Evolutionary conservation across 352 stramenopile genomes (phyloP).

Genomic region (Globisporangium echinulatum): DNA sequence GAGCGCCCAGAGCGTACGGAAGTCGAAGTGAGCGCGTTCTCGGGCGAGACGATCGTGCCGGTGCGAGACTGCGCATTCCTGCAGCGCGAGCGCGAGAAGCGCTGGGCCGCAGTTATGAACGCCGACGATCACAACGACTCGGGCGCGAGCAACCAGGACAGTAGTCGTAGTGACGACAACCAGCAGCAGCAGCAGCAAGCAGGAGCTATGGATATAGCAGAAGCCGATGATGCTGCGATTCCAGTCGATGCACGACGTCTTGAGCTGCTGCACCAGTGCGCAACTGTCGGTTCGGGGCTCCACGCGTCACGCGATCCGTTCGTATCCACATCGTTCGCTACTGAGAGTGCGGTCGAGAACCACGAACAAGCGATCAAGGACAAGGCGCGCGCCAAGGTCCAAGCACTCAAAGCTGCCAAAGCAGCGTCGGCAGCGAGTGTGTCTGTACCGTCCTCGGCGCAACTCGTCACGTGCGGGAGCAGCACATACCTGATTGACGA

Average conservation of each 20-base stretch:
- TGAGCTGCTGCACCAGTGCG: slow-evolving; percentile 69
- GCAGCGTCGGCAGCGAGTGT: background rate
- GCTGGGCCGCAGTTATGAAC: slow-evolving; percentile 63
- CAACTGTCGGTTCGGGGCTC: slow-evolving; percentile 38
- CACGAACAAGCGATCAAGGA: slow-evolving; percentile 8
- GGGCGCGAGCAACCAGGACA: slow-evolving; percentile 1
- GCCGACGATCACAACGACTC: slow-evolving; percentile 11
- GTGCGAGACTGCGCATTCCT: slow-evolving; percentile 58
- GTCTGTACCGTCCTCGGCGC: slow-evolving; percentile 3
- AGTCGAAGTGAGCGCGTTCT: slow-evolving; percentile 56
- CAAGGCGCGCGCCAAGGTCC: slow-evolving; percentile 5
- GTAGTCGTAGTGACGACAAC: background rate
- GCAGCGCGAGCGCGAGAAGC: slow-evolving; percentile 49
- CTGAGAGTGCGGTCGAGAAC: slow-evolving; percentile 1
- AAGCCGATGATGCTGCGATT: slow-evolving; percentile 15
- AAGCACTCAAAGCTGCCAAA: slow-evolving; percentile 8
- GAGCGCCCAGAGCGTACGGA: slow-evolving; percentile 8
- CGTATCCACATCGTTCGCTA: slow-evolving; percentile 36
- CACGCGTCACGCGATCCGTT: slow-evolving; percentile 36
- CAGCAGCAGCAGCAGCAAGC: background rate
- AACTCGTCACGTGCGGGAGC: slow-evolving; percentile 5
- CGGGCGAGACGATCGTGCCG: slow-evolving; percentile 61
- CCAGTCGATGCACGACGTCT: slow-evolving; percentile 43
- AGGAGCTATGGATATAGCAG: background rate
- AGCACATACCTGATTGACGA: background rate